Evolutionary conservation across 306 rosid species (phyloP).

Genomic region (Acacia confusa): DNA sequence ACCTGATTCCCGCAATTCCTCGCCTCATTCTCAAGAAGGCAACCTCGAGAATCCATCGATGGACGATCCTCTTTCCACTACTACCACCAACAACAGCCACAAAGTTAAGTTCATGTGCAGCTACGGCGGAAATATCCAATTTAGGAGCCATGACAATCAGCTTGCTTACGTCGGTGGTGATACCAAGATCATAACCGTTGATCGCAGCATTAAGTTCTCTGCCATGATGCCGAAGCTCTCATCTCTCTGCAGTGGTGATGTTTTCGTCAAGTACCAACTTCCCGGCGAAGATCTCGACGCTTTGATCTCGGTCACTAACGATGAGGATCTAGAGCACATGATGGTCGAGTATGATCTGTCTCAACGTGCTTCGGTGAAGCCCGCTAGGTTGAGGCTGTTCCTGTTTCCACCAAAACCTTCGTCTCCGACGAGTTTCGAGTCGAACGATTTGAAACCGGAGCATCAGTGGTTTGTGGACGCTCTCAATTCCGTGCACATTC

Average conservation of each 20-base stretch:
- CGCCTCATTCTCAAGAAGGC: conserved; percentile 58
- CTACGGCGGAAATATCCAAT: conserved; percentile 66
- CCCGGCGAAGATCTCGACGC: conserved; percentile 73
- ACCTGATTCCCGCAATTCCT: conserved; percentile 59
- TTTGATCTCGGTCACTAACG: conserved; percentile 66
- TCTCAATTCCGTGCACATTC: conserved; percentile 70
- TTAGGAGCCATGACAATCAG: conserved; percentile 57
- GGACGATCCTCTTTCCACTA: conserved; percentile 42
- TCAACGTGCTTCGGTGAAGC: conserved; percentile 48
- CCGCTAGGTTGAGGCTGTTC: conserved; percentile 55
- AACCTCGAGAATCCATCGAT: conserved; percentile 54
- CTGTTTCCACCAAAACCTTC: conserved; percentile 43
- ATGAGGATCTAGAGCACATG: conserved; percentile 66
- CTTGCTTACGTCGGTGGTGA: conserved; percentile 68
- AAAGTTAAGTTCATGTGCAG: conserved; percentile 65
- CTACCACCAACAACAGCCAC: conserved; percentile 12
- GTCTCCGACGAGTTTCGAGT: conserved; percentile 30
- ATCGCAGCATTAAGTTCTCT: conserved; percentile 50
- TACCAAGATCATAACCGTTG: conserved; percentile 61
- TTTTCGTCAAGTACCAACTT: conserved; percentile 65
- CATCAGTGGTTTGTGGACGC: conserved; percentile 82
- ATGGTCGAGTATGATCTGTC: conserved; percentile 62
- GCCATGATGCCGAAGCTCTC: conserved; percentile 50
- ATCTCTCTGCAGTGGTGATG: conserved; percentile 36
- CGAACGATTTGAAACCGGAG: conserved; percentile 50